Conservation (phyloP, 495 filamentous ascomycete genomes). For the Xylaria nigripes region DNA sequence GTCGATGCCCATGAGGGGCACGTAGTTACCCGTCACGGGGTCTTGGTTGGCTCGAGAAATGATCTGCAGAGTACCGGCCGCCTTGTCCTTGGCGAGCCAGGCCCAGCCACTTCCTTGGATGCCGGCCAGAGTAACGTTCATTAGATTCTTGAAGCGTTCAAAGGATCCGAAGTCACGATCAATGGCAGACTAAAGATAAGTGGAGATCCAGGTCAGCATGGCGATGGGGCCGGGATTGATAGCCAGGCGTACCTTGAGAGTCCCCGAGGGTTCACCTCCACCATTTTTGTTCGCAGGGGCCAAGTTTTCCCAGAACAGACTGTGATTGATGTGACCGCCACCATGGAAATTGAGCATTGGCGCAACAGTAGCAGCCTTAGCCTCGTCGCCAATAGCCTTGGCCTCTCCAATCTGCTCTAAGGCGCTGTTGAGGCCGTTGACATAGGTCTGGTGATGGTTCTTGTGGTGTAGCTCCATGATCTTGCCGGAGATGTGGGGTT, state of each 20-base stretch:
- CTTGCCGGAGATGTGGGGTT: conserved; percentile 88
- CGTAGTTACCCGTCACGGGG: conserved; percentile 67
- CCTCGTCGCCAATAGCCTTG: conserved; percentile 48
- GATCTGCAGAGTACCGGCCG: conserved; percentile 66
- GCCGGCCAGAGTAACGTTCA: conserved; percentile 75
- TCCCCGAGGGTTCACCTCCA: conserved; percentile 65
- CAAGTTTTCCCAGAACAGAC: conserved; percentile 96
- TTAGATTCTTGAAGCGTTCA: conserved; percentile 66
- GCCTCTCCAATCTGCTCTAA: conserved; percentile 55
- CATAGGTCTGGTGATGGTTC: conserved; percentile 74
- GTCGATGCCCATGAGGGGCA: conserved; percentile 78
- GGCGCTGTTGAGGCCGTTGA: conserved; percentile 60
- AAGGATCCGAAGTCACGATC: conserved; percentile 70
- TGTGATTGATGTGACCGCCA: conserved; percentile 91
- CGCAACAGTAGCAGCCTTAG: conserved; percentile 69
- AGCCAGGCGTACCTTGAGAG: conserved; percentile 32
- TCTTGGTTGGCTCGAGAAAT: conserved; percentile 80
- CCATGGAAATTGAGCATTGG: conserved; percentile 95
- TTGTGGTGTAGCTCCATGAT: conserved; percentile 94
- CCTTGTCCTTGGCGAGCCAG: conserved; percentile 90
- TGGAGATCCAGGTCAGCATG: neutral
- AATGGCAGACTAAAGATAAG: conserved; percentile 44
- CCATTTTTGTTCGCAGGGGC: conserved; percentile 60
- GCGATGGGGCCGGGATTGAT: neutral
- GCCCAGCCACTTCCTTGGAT: conserved; percentile 96